Evolutionary conservation across 176 grass and related monocot species (phyloP), one percentile per base, ranked within the genome.

Genomic region (Oryza punctata): DNA sequence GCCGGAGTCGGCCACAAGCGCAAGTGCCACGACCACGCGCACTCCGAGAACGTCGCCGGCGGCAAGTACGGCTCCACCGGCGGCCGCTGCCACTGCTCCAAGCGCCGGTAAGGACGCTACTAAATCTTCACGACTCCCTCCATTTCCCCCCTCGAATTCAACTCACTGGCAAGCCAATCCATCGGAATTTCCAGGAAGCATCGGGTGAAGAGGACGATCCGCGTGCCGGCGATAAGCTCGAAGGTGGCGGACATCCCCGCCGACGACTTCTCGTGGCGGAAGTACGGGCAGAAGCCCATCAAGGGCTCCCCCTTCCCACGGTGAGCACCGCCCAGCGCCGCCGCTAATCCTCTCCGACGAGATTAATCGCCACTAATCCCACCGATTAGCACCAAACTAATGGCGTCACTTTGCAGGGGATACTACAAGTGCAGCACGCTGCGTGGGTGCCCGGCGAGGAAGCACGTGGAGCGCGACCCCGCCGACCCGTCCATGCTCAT

Each of bases 361-460:
- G 19, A 27, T 21, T 24, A 21, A 9, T 7, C 21, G 23, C 72
- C 27, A 40, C 23, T 19, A 65, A 79, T 54, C 16, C 18, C 18
- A 54, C 6, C 50, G 18, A 54, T 21, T 19, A 54, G 7, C 49
- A 41, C 13, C 24, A 60, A 60, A 44, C 12, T 82, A 82, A 82
- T 16, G 16, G 0, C 1, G 0, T 18, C 11, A 2, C 3, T 47
- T 47, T 23, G 68, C 87, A 97, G 94, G 12, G 83, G 88, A 0
- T 97, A 97, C 84, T 97, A 97, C 73, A 94, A 92, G 88, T 97
- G 94, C 70, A 97, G 92, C 88, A 92, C 89, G 37, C 79, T 94
- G 29, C 82, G 90, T 2, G 94, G 90, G 0, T 97, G 94, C 69
- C 90, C 92, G 10, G 94, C 94, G 14, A 63, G 94, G 70, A 97